Base-by-base conservation (phyloP, 352 stramenopile genomes). In the Globisporangium takayamanum region DNA sequence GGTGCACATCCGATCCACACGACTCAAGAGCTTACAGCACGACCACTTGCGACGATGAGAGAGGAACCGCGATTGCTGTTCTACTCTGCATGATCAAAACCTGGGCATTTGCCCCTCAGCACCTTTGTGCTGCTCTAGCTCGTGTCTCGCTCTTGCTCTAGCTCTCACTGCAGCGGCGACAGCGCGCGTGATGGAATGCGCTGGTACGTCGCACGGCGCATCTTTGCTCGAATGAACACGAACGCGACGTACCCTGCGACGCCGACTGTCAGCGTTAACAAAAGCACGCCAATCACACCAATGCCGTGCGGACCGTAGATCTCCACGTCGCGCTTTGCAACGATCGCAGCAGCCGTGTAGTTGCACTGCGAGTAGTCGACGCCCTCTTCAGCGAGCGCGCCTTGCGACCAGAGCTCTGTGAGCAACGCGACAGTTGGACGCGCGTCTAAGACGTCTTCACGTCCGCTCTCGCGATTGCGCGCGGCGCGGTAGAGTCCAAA, bases 341-440 rank as follows among this genome's bases (percentile, higher is more conserved):
- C 54, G n/a, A 63, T 58, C 20, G 36, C 44, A 25, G 12, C 30
- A 14, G 37, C 26, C 3, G 26, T 39, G 37, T 41, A 5, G 45
- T 42, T 73, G 55, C 76, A 86, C 14, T 72, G 22, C 33, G 59
- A 71, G 61, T 74, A 72, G 30, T 74, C 53, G 3, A 67, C 66
- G 39, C 68, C 70, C 48, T 86, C 78, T 39, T 67, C 67, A 11
- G 47, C 42, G n/a, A 88, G 48, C 2, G 57, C 53, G 6, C 62
- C 61, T 5, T 69, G 72, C 39, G 52, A 48, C 78, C 78, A 88
- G 30, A 84, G 65, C 12, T 74, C 63, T 3, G 66, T 64, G 12
- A 88, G 74, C 59, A 85, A 37, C 8, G 67, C 68, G 18, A 88
- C 78, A 0, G 75, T 86, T 36, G 78, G 78, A 30, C 78, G 73